Percentiles rank a stretch among this genome's conserved stretches.
These are phyloP conservation scores for Lentinula boryana DNA, from an alignment of 768 basidiomycete species.

Conservation along the genomic window DNA sequence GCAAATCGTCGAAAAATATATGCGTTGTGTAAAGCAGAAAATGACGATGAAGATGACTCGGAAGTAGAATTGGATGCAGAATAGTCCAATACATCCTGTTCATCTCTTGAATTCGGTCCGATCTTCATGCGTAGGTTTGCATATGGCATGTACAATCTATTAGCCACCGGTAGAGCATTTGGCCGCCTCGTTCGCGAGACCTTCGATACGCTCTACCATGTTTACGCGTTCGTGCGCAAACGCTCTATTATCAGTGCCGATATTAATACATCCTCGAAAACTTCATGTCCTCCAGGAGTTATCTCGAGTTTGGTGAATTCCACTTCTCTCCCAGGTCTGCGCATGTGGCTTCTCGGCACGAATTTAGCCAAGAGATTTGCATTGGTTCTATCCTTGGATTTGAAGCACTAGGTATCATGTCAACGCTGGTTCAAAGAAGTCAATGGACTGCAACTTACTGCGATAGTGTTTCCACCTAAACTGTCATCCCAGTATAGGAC, in stretches of 20 bases:
- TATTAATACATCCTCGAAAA: slow-evolving; percentile 36
- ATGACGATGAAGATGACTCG: slow-evolving; percentile 37
- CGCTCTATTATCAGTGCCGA: slow-evolving; percentile 36
- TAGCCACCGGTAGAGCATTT: too few species aligned
- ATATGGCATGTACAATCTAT: background rate
- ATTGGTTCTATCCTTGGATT: slow-evolving; percentile 28
- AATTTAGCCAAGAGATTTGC: slow-evolving; percentile 32
- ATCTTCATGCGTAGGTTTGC: too few species aligned
- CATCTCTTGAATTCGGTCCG: too few species aligned
- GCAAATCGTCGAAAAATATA: slow-evolving; percentile 82
- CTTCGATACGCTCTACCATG: background rate
- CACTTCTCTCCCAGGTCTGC: slow-evolving; percentile 26
- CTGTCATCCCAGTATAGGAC: slow-evolving; percentile 30
- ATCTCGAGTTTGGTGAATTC: slow-evolving; percentile 31
- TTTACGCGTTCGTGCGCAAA: slow-evolving; percentile 27
- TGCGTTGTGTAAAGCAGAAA: slow-evolving; percentile 64
- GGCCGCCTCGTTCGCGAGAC: too few species aligned
- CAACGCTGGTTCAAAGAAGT: background rate
- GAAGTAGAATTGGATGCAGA: background rate
- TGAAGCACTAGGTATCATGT: slow-evolving; percentile 26
- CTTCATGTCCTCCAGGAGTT: slow-evolving; percentile 31
- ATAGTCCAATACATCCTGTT: too few species aligned
- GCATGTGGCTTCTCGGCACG: slow-evolving; percentile 25
- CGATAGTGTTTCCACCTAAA: slow-evolving; percentile 19
- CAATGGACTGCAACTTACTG: slow-evolving; percentile 8